Evolutionary conservation across 73 alveolate species (phyloP).

Genomic region (Symbiodinium pilosum): DNA sequence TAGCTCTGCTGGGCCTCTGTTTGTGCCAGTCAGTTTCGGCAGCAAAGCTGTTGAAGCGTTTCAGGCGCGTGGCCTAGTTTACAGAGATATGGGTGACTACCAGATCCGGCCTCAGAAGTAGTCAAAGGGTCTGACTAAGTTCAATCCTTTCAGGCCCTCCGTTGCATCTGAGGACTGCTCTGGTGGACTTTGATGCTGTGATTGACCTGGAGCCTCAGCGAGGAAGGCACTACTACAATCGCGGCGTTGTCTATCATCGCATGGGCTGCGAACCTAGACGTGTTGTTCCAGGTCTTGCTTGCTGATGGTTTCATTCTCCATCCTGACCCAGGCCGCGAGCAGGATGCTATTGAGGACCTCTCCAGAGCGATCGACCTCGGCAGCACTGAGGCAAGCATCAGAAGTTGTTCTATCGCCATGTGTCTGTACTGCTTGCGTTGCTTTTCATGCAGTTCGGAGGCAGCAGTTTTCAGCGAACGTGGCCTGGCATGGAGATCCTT

Average conservation of each 20-base stretch:
- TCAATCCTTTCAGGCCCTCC: no score
- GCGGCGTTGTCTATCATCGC: slow-evolving; percentile 91
- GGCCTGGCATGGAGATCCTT: slow-evolving; percentile 92
- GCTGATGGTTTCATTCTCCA: neutral
- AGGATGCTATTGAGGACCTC: slow-evolving; percentile 84
- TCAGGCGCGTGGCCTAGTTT: slow-evolving; percentile 90
- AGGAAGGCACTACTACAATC: slow-evolving; percentile 92
- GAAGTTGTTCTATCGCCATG: neutral
- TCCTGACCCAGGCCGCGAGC: slow-evolving; percentile 30
- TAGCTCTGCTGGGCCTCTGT: neutral
- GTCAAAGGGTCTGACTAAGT: no score
- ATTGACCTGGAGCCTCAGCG: slow-evolving; percentile 80
- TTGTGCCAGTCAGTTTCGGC: neutral
- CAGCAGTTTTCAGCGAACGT: slow-evolving; percentile 88
- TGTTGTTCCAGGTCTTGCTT: neutral
- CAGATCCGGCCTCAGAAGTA: neutral
- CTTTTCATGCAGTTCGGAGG: neutral
- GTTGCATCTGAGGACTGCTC: slow-evolving; percentile 32
- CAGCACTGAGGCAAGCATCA: slow-evolving; percentile 35
- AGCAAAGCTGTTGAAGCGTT: neutral
- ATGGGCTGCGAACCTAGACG: slow-evolving; percentile 20
- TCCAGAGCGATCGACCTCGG: slow-evolving; percentile 79
- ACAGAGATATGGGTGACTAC: slow-evolving; percentile 92
- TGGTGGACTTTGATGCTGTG: slow-evolving; percentile 84
- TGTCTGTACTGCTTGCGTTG: neutral